Conservation (phyloP, 768 basidiomycete genomes). For the Xerocomellus intermedius region DNA sequence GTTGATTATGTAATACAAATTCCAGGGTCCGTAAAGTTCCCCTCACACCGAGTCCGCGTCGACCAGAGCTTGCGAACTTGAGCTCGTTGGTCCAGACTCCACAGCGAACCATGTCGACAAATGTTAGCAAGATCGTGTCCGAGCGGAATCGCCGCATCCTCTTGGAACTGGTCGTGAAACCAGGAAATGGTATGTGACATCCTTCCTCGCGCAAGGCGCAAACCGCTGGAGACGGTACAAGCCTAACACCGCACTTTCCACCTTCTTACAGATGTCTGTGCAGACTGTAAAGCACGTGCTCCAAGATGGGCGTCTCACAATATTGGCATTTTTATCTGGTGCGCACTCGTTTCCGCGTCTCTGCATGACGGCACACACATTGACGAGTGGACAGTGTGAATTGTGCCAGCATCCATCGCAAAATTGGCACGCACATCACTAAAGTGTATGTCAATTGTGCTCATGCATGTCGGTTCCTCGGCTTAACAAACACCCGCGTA, state of each 20-base stretch:
- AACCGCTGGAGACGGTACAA: background rate
- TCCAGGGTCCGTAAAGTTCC: background rate
- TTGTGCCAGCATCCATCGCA: conserved; percentile 91
- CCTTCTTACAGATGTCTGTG: conserved; percentile 66
- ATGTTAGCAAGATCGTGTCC: conserved; percentile 54
- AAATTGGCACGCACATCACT: conserved; percentile 89
- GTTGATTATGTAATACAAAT: conserved; percentile 16
- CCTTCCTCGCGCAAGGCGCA: background rate
- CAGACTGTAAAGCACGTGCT: conserved; percentile 85
- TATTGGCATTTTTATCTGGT: conserved; percentile 89
- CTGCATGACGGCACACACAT: conserved; percentile 2
- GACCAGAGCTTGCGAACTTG: no score
- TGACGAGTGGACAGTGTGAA: conserved; percentile 51
- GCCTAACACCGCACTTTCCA: conserved; percentile 11
- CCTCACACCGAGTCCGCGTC: background rate
- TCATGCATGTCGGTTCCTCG: background rate
- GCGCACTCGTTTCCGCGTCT: conserved; percentile 13
- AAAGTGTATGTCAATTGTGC: conserved; percentile 72
- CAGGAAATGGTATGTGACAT: conserved; percentile 73
- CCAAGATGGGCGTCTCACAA: conserved; percentile 91
- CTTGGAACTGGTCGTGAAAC: conserved; percentile 63
- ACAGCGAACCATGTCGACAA: conserved; percentile 27
- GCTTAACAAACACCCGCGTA: conserved; percentile 31
- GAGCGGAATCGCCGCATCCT: conserved; percentile 68
- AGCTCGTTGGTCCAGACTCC: background rate